Evolutionary conservation across 2,329 filamentous ascomycete genomes (phyloP), one percentile per base, ranked within the genome.

Genomic region (Chalaropsis thielavioides): DNA sequence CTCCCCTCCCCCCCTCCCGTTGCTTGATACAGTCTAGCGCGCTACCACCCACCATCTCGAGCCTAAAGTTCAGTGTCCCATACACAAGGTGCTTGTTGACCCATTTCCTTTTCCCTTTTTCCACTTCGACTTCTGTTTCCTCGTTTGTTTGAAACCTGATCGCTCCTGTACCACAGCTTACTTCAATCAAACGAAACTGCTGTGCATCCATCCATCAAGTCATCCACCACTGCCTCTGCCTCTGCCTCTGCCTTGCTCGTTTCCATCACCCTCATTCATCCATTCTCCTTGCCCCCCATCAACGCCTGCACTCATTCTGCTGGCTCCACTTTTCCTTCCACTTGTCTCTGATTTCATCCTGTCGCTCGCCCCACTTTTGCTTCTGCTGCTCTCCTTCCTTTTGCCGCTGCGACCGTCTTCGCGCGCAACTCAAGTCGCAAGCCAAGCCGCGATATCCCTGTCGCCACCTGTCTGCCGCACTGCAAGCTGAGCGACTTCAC

Each of bases 41-140:
- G 19, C 17, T 49, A 8, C 31, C 7, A 22, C n/a, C n/a, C 44
- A 49, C 19, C 44, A n/a, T 49, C 44, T n/a, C 19, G 13, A 22
- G 44, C 19, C 46, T 51, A 51, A 24, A 24, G 24, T 24, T 8
- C 10, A 51, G 24, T 13, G 11, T 24, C 46, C 24, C 15, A 22
- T n/a, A n/a, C 6, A 2, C 31, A 31, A 31, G 3, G 31, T 31
- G 1, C 35, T 5, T 8, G 5, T 38, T 8, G 35, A 8, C 35
- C 3, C 6, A 4, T 38, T 8, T 38, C 19, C 7, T 51, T 51
- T 24, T 51, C 19, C 46, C 19, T 24, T 51, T 51, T 51, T 51
- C 46, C 46, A 19, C 46, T 51, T 51, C 19, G 46, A 24, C 66
- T 64, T 46, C 44, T 60, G 35, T 68, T 61, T 68, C 40, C 61